Percentiles rank a stretch among this genome's conserved stretches.
Evolutionary conservation across 257 asterid genomes (phyloP).

Genomic region (Scutellaria galericulata): DNA sequence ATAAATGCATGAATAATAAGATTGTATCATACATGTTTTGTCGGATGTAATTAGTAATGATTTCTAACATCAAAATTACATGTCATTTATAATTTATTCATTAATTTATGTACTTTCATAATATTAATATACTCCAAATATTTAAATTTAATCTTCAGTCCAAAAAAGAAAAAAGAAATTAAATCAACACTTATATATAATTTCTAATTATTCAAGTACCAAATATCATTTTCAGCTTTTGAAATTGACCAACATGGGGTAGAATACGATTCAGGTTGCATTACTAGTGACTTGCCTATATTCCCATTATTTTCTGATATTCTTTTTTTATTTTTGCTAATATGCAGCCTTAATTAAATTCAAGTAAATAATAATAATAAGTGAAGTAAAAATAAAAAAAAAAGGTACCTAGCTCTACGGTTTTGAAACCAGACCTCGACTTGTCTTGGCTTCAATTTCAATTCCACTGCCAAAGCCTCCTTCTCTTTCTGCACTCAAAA

Average conservation of each 20-base stretch:
- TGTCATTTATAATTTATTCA: no score
- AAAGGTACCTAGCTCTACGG: conserved; percentile 81
- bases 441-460: conserved; percentile 74
- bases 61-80: no score
- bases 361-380: background rate
- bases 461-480: conserved; percentile 62
- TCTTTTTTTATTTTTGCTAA: conserved; percentile 1
- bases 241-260: conserved; percentile 30
- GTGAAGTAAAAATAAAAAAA: background rate
- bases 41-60: no score
- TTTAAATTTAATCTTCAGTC: background rate
- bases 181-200: background rate
- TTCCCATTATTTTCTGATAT: conserved; percentile 24
- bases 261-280: conserved; percentile 44
- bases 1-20: no score
- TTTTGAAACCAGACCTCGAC: conserved; percentile 97
- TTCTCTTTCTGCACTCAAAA: conserved; percentile 60
- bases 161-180: no score
- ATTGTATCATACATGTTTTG: no score
- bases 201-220: background rate
- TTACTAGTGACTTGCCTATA: conserved; percentile 28
- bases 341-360: background rate
- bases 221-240: conserved; percentile 35
- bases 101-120: background rate
- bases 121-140: background rate